These are phyloP conservation scores for Bassia scoparia DNA, from an alignment of 148 eudicot genomes.

Conservation along the genomic window DNA sequence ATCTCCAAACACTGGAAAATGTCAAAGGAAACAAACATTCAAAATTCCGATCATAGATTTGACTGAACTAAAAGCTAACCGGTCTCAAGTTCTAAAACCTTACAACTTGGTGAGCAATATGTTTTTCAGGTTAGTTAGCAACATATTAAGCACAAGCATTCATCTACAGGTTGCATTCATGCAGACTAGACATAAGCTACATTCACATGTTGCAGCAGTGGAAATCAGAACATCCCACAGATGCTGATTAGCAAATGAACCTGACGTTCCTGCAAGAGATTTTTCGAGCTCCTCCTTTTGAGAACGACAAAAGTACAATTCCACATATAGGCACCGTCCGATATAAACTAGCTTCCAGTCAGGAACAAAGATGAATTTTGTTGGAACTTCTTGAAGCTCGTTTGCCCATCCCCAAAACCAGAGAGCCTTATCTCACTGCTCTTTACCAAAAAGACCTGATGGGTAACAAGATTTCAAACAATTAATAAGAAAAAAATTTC, in stretches of 20 bases:
- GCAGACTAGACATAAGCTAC: not conserved
- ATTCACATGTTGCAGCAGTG: slow-evolving; percentile 41
- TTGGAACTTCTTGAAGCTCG: slow-evolving; percentile 72
- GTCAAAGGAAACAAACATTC: slow-evolving; percentile 20
- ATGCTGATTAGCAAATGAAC: slow-evolving; percentile 44
- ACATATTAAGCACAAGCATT: slow-evolving; percentile 1
- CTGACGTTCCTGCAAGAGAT: slow-evolving; percentile 49
- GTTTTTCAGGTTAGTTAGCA: slow-evolving; percentile 71
- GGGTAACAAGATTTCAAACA: slow-evolving; percentile 9
- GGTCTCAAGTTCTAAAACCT: slow-evolving; percentile 45
- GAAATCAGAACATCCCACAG: slow-evolving; percentile 57
- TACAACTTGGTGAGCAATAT: slow-evolving; percentile 45
- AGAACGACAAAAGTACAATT: slow-evolving; percentile 57
- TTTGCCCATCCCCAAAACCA: slow-evolving; percentile 49
- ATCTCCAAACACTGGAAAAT: slow-evolving; percentile 36
- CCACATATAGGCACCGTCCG: slow-evolving; percentile 54
- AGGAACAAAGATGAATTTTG: slow-evolving; percentile 62
- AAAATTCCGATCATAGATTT: slow-evolving; percentile 62
- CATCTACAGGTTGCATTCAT: not conserved
- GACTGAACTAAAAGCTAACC: slow-evolving; percentile 47
- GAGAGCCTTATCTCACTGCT: slow-evolving; percentile 59
- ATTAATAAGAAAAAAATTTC: not conserved
- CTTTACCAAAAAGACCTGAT: slow-evolving; percentile 66
- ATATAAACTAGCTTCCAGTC: slow-evolving; percentile 84
- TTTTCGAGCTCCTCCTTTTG: slow-evolving; percentile 65